Conservation (phyloP, 2,329 filamentous ascomycete genomes). For the Fonsecaea multimorphosa region DNA sequence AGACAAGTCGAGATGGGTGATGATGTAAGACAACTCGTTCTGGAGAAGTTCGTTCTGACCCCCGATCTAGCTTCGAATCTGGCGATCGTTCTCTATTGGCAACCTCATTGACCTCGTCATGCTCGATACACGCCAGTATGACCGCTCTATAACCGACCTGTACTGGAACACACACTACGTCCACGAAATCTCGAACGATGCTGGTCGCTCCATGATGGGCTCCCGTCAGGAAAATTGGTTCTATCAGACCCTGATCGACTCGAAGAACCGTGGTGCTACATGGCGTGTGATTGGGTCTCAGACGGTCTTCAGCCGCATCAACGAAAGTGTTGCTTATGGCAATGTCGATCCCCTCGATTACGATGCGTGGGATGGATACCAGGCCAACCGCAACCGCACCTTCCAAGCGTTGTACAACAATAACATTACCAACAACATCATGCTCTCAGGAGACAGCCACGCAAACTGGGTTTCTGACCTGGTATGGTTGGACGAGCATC, state of each 20-base stretch:
- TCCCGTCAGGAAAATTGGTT: constrained; percentile 76
- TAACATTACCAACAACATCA: constrained; percentile 73
- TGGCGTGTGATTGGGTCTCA: constrained; percentile 77
- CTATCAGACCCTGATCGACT: constrained; percentile 64
- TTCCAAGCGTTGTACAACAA: constrained; percentile 70
- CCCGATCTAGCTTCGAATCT: constrained; percentile 61
- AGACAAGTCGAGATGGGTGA: constrained; percentile 71
- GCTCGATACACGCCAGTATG: constrained; percentile 72
- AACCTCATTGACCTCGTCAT: constrained; percentile 70
- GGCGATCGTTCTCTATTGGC: constrained; percentile 70
- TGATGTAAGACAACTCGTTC: constrained; percentile 46
- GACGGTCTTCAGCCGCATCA: constrained; percentile 68
- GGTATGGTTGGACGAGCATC: constrained; percentile 61
- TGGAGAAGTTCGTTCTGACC: constrained; percentile 34
- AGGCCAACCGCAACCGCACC: constrained; percentile 73
- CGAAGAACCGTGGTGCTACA: constrained; percentile 67
- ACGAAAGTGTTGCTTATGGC: constrained; percentile 54
- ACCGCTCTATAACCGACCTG: constrained; percentile 67
- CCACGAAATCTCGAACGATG: constrained; percentile 68
- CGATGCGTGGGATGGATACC: constrained; percentile 70
- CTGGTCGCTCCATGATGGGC: constrained; percentile 73
- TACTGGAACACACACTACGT: constrained; percentile 69
- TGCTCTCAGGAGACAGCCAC: constrained; percentile 74
- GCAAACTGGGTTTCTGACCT: constrained; percentile 68
- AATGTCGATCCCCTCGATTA: constrained; percentile 56